Percentiles rank a stretch among this genome's conserved stretches.
Conservation (phyloP, 768 basidiomycete genomes). For the Panus rudis region DNA sequence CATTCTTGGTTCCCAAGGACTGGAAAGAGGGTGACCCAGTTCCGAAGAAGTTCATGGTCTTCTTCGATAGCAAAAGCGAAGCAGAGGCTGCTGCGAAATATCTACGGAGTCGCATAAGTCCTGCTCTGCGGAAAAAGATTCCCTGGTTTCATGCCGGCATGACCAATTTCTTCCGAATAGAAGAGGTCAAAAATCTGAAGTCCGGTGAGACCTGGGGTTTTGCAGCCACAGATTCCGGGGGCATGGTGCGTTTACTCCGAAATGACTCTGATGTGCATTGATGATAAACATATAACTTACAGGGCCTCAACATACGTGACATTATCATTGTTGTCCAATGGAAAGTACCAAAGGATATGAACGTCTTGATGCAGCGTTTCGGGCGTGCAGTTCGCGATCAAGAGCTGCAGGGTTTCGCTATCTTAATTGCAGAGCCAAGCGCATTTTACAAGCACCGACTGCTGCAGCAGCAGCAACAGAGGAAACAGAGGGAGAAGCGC, state of each 20-base stretch:
- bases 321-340: constrained; percentile 31
- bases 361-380: constrained; percentile 28
- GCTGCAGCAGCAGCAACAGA: not conserved
- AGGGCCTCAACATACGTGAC: constrained; percentile 32
- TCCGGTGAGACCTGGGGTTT: constrained; percentile 2
- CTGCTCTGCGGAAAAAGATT: constrained; percentile 11
- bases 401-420: constrained; percentile 4
- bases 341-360: constrained; percentile 17
- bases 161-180: constrained; percentile 7
- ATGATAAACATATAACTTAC: not conserved
- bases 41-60: constrained; percentile 18
- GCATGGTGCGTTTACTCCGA: constrained; percentile 9
- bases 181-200: not conserved
- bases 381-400: constrained; percentile 21
- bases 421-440: constrained; percentile 13
- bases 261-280: too few relatives aligned
- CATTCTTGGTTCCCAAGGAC: constrained; percentile 11
- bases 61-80: constrained; percentile 18
- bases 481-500: not conserved
- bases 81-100: constrained; percentile 4
- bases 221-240: constrained; percentile 3
- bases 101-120: constrained; percentile 3
- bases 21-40: not conserved
- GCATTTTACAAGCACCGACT: constrained; percentile 4
- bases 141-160: constrained; percentile 24